Percentiles rank a stretch among this genome's conserved stretches.
Conservation (phyloP, 1,284 basidiomycete genomes). For the Cystobasidium sp. region DNA sequence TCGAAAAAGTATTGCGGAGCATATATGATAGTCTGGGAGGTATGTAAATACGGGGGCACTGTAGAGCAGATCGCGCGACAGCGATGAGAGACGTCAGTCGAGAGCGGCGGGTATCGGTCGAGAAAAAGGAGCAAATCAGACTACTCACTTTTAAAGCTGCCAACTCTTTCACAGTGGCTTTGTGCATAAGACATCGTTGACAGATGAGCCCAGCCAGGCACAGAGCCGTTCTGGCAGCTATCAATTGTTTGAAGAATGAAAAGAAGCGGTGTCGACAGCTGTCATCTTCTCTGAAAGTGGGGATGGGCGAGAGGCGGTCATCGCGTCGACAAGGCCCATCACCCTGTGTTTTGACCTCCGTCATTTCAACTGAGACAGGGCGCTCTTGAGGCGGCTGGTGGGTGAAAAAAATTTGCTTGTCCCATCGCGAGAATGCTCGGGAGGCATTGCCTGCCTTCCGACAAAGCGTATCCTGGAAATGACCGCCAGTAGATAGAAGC, state of each 20-base stretch:
- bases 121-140: not conserved
- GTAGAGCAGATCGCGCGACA: not conserved
- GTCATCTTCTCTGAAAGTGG: not conserved
- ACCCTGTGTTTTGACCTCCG: not conserved
- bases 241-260: conserved; percentile 13
- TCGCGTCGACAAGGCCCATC: conserved; percentile 2
- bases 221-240: conserved; percentile 3
- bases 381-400: not conserved
- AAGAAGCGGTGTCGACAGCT: conserved; percentile 6
- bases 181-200: no score
- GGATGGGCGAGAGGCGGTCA: not conserved
- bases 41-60: not conserved
- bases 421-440: no score
- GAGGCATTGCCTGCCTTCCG: no score
- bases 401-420: not conserved
- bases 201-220: not conserved
- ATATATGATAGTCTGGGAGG: conserved; percentile 6
- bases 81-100: not conserved
- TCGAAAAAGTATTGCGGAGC: conserved; percentile 17
- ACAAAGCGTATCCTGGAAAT: not conserved
- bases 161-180: not conserved
- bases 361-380: conserved; percentile 1
- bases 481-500: not conserved
- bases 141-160: not conserved
- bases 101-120: not conserved